Percentiles rank a stretch among this genome's conserved stretches.
These are phyloP conservation scores for Cutaneotrichosporon cutaneum DNA, from an alignment of 1,284 basidiomycete species.

Conservation along the genomic window DNA sequence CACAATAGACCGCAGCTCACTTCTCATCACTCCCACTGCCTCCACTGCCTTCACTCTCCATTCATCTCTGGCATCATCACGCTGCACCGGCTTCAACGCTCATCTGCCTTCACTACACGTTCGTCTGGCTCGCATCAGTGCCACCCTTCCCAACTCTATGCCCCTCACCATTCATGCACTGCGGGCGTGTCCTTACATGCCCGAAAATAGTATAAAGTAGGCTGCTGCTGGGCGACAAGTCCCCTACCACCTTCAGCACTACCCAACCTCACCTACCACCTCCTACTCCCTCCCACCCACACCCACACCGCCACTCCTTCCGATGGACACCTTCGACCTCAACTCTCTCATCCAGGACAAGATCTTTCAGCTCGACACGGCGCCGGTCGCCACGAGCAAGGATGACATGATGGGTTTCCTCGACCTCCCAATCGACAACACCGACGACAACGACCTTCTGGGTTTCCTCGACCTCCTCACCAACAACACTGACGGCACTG, in stretches of 20 bases:
- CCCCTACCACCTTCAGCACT: too few species aligned
- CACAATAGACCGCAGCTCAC: not conserved
- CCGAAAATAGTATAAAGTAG: too few species aligned
- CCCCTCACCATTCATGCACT: too few species aligned
- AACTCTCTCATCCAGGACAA: too few species aligned
- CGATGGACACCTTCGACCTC: not conserved
- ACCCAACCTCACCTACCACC: too few species aligned
- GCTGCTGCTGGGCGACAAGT: too few species aligned
- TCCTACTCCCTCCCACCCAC: too few species aligned
- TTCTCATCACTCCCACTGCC: not conserved
- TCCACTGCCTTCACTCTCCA: not conserved
- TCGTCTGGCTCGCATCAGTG: not conserved
- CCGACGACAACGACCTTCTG: not conserved
- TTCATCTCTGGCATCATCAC: not conserved
- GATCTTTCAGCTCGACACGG: too few species aligned
- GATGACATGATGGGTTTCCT: not conserved
- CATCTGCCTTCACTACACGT: not conserved
- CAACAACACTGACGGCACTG: not conserved
- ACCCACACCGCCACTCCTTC: too few species aligned
- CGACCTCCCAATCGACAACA: not conserved
- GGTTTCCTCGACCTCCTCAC: not conserved
- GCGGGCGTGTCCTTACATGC: too few species aligned
- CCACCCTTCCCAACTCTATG: too few species aligned
- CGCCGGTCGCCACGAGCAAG: too few species aligned
- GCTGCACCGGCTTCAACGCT: not conserved